Base-by-base conservation (phyloP, 495 filamentous ascomycete species). In the Penicillium angulare region DNA sequence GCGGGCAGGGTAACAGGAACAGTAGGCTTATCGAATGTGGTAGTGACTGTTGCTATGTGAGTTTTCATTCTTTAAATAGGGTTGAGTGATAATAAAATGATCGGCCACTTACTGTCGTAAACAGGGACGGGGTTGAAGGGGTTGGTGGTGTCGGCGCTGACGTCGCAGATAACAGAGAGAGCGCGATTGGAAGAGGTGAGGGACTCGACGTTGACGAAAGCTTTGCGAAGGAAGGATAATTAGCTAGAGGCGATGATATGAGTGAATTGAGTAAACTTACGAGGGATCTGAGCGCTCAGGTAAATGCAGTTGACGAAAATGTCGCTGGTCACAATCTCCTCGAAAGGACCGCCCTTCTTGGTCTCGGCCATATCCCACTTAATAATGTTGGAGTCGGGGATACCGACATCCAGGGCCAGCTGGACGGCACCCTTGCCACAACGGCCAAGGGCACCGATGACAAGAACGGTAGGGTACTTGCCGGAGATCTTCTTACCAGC, bases 271-370 rank as follows among this genome's bases (percentile, higher is more conserved):
- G n/a, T 18, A 3, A 38, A 41, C 38, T 41, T 21, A 41, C 38
- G 24, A 43, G 34, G 34, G 42, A 90, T 88, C 49, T 79, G 74
- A 13, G 77, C 66, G 35, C 76, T 79, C 13, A 97, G 81, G 69
- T 96, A 96, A 57, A 96, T 92, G 78, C 89, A 95, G 78, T 95
- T 96, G 66, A 96, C 77, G 66, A 95, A 93, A 59, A 95, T 90
- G 44, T 79, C 73, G 7, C 63, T 59, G 50, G 73, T 55, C 60
- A 87, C 74, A 64, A 97, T 93, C 72, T 97, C 92, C 57, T 77
- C 68, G 77, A 95, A 97, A 20, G 92, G 92, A 12, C 92, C 92
- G 23, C 88, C 72, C 56, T 71, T 72, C 61, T 69, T 66, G 44
- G 92, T 97, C 80, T 97, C 93, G 2, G 77, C 84, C 71, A 98